A percentile compares a stretch with the other conserved stretches of the same genome.
phyloP scores from a whole-genome alignment of 2,329 filamentous ascomycete species.

The Fusarium marasasianum region DNA sequence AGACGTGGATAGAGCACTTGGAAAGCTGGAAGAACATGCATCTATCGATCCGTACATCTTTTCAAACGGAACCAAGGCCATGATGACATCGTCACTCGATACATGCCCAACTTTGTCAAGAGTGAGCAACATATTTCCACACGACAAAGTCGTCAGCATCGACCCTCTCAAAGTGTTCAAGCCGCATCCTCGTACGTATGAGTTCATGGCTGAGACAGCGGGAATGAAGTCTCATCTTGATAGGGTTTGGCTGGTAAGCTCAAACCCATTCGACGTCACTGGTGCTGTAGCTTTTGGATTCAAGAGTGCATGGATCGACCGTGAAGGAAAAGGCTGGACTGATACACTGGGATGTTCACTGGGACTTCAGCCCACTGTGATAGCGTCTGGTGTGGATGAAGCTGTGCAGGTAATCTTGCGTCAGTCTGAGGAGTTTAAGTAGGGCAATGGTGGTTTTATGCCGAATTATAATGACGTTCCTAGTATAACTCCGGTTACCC shows the following conservation, averaged over 20 bases:
- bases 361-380: slow-evolving; percentile 59
- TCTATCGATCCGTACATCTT: slow-evolving; percentile 69
- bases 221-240: slow-evolving; percentile 56
- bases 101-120: slow-evolving; percentile 54
- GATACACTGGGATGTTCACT: slow-evolving; percentile 65
- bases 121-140: slow-evolving; percentile 46
- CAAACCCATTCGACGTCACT: slow-evolving; percentile 78
- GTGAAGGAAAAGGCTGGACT: slow-evolving; percentile 69
- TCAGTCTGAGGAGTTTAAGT: neutral
- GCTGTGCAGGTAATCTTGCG: slow-evolving; percentile 55
- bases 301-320: slow-evolving; percentile 73
- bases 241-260: slow-evolving; percentile 74
- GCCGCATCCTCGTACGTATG: slow-evolving; percentile 69
- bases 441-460: neutral
- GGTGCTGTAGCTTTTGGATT: slow-evolving; percentile 71
- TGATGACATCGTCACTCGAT: slow-evolving; percentile 69
- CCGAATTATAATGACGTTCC: neutral
- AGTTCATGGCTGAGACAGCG: slow-evolving; percentile 62
- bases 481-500: neutral
- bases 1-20: slow-evolving; percentile 67
- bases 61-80: slow-evolving; percentile 72
- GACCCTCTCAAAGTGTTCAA: slow-evolving; percentile 71
- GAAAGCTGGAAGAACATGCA: slow-evolving; percentile 52
- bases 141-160: slow-evolving; percentile 64
- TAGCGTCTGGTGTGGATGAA: slow-evolving; percentile 66